Base-by-base conservation (phyloP, 441 rosid genomes). In the Bocquillonia castaneifolia region DNA sequence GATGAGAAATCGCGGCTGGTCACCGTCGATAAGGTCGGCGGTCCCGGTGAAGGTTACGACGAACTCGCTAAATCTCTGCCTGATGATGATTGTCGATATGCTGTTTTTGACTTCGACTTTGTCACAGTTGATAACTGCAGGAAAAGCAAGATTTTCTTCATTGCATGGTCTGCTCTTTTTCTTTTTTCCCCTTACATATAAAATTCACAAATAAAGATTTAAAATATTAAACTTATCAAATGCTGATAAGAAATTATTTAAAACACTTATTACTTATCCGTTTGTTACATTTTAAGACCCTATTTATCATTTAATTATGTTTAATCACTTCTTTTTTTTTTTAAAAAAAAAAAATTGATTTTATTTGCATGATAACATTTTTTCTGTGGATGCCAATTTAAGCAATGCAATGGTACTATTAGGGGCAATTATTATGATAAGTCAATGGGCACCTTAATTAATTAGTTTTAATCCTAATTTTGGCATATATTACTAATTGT, bases 81-180 rank as follows among this genome's bases (percentile, higher is more conserved):
- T 0, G 73, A 73, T 13, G 90, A 92, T 12, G 98, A 92, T 40
- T 92, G 98, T 73, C 84, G 96, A 29, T 89, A 92, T 64, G 94
- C 94, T 10, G 98, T 92, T 22, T 92, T 86, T 52, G 98, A 92
- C 76, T 92, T 92, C 72, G 98, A 92, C 60, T 92, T 86, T 32
- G 96, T 88, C 72, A 89, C 91, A 57, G 89, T 84, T 13, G 98
- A 92, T 73, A 88, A 92, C 44, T 92, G 92, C 79, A 84, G 94
- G 72, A 89, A 82, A 80, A 92, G 98, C 96, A 89, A 89, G 89
- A 79, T 92, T 83, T 92, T 92, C 94, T 92, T 92, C 87, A 92
- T 92, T 65, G 89, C 96, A 17, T 92, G 98, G 98, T 92, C 56
- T 66, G 83, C 74, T 64, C 25, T 7, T 12, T 32, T 10, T 26